Conservation (phyloP, 2,329 filamentous ascomycete species). For the Lasiodiplodia hormozganensis region DNA sequence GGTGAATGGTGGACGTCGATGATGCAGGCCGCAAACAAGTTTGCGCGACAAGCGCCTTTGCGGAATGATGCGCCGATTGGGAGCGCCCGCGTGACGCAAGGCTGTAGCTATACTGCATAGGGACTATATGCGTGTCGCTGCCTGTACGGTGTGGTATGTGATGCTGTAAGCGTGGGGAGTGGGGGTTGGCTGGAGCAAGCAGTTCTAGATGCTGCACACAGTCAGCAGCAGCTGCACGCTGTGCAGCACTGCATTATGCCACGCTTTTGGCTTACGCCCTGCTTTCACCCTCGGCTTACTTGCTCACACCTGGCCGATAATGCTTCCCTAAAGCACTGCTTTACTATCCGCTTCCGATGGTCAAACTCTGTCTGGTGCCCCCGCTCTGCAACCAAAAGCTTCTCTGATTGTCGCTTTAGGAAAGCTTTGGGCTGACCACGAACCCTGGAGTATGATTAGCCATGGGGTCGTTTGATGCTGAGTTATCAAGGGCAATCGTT, state of each 20-base stretch:
- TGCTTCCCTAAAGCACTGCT: neutral
- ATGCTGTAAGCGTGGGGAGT: slow-evolving; percentile 15
- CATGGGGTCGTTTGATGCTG: neutral
- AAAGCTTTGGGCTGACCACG: neutral
- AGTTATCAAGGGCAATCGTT: neutral
- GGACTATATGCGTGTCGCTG: slow-evolving; percentile 14
- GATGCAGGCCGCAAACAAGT: slow-evolving; percentile 2
- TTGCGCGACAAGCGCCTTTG: slow-evolving; percentile 19
- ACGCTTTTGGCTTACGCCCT: slow-evolving; percentile 14
- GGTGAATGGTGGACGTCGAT: slow-evolving; percentile 14
- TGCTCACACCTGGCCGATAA: slow-evolving; percentile 9
- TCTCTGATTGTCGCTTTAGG: neutral
- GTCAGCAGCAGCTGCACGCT: slow-evolving; percentile 2
- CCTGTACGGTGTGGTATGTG: neutral
- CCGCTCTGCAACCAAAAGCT: neutral
- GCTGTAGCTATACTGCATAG: neutral
- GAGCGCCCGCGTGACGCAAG: slow-evolving; percentile 12
- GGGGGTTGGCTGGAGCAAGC: slow-evolving; percentile 1
- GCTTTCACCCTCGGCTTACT: slow-evolving; percentile 9
- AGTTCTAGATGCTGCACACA: slow-evolving; percentile 22
- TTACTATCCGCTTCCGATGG: neutral
- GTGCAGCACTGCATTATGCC: slow-evolving; percentile 8
- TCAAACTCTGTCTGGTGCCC: slow-evolving; percentile 3
- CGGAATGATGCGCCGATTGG: neutral
- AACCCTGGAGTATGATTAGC: neutral